Base-by-base conservation (phyloP, 345 rosid genomes). In the Eucalyptus globulus region DNA sequence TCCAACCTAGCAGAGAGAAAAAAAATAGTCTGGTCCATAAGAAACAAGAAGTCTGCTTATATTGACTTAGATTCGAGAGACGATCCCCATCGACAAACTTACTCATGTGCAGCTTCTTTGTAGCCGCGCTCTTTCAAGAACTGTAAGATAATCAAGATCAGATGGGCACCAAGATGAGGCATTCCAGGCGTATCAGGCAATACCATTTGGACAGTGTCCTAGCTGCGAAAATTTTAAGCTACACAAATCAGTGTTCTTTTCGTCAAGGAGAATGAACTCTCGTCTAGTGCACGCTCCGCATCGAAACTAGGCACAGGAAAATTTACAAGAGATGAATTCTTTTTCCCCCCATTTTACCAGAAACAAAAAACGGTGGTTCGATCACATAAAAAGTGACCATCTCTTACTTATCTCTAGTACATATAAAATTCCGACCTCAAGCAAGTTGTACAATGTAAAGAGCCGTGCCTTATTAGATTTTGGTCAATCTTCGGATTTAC, bases 131-230 rank as follows among this genome's bases (percentile, higher is more conserved):
- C 94, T 34, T 92, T 83, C 14, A 92, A 81, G 90, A 88, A 93
- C 93, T 93, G 96, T 83, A 93, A 89, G 89, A 93, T 90, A 62
- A 93, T 67, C 88, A 91, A 91, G 87, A 92, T 89, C 24, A 93
- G 91, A 51, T 93, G 94, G 87, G 51, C 89, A 67, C 49, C 50
- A 19, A 91, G 94, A 91, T 90, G 24, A 76, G 93, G 87, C 94
- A 91, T 92, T 62, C 49, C 51, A 26, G 37, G 14, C 29, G 21
- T 34, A 69, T 69, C 12, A 37, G 40, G 80, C 80, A 31, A 69
- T 69, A 31, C 80, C 22, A 69, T 69, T 9, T 17, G 24, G 80
- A 37, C 4, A 24, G 83, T 4, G 26, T 37, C 45, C 45, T 69
- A 37, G 21, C 80, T 69, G 7, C 44, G 10, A 69, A 69, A 17